Evolutionary conservation across 805 yeast genomes (phyloP).

Genomic region (Ogataea parapolymorpha): DNA sequence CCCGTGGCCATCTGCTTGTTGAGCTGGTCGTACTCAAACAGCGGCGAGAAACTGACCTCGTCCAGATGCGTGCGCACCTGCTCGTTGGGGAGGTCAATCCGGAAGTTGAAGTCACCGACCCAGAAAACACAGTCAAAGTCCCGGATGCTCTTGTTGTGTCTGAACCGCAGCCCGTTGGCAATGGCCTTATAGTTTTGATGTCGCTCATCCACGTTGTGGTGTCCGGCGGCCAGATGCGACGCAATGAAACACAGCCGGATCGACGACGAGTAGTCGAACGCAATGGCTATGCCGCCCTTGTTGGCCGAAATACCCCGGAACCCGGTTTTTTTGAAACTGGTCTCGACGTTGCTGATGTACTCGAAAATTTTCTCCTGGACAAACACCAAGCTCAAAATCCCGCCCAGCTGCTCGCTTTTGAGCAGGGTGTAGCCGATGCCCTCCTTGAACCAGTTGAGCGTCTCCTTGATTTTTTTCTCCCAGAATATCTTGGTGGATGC

Average conservation of each 20-base stretch:
- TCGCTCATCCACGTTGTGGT: conserved; percentile 74
- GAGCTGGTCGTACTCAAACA: conserved; percentile 76
- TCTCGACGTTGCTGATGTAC: conserved; percentile 59
- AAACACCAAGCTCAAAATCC: conserved; percentile 69
- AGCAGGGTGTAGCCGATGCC: conserved; percentile 40
- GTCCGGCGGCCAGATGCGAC: conserved; percentile 93
- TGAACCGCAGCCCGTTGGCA: conserved; percentile 62
- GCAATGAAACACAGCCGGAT: conserved; percentile 73
- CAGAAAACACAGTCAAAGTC: conserved; percentile 85
- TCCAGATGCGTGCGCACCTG: conserved; percentile 48
- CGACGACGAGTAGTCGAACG: conserved; percentile 49
- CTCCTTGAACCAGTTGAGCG: conserved; percentile 39
- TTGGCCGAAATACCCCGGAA: conserved; percentile 82
- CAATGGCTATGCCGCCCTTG: conserved; percentile 58
- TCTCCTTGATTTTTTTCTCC: conserved; percentile 57
- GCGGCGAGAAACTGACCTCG: conserved; percentile 14
- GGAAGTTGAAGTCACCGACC: conserved; percentile 92
- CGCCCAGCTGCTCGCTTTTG: conserved; percentile 83
- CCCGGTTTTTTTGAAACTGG: conserved; percentile 84
- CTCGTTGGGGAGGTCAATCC: conserved; percentile 70
- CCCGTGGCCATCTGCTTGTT: conserved; percentile 70
- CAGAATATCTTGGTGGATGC: conserved; percentile 55
- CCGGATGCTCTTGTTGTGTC: conserved; percentile 52
- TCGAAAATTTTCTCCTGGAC: conserved; percentile 51
- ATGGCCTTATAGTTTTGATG: conserved; percentile 84